phyloP scores from a whole-genome alignment of 2,329 filamentous ascomycete genomes.

The Fusarium decemcellulare region DNA sequence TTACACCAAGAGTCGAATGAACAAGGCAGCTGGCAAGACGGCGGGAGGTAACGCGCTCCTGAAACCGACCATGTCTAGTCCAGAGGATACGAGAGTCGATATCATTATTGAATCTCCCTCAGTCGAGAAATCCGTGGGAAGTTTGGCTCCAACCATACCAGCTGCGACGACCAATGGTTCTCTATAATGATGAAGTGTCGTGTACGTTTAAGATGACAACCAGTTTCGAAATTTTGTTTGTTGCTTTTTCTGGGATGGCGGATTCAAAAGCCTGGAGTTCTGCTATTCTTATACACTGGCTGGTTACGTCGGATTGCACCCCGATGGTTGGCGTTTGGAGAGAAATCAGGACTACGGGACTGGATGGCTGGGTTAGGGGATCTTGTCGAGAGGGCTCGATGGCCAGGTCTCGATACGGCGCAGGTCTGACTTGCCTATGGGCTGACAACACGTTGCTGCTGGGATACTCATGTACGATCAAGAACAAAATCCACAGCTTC shows the following conservation, averaged over 20 bases:
- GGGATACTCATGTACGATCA: conserved; percentile 19
- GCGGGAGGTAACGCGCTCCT: conserved; percentile 45
- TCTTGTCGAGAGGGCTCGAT: conserved; percentile 15
- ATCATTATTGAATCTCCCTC: conserved; percentile 50
- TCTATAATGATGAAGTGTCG: conserved; percentile 42
- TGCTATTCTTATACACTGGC: conserved; percentile 47
- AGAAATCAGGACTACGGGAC: conserved; percentile 28
- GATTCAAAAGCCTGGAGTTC: conserved; percentile 51
- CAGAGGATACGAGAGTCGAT: conserved; percentile 55
- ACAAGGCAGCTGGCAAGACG: conserved; percentile 63
- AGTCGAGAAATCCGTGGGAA: conserved; percentile 48
- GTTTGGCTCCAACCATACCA: conserved; percentile 34
- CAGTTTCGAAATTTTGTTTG: conserved; percentile 35
- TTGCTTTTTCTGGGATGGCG: conserved; percentile 40
- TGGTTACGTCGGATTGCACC: conserved; percentile 40
- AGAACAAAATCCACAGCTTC: conserved; percentile 12
- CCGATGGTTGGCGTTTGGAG: conserved; percentile 46
- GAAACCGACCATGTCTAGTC: conserved; percentile 53
- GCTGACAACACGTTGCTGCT: conserved; percentile 15
- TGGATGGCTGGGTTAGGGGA: conserved; percentile 25
- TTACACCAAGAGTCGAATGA: conserved; percentile 72
- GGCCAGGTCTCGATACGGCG: conserved; percentile 26
- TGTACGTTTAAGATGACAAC: conserved; percentile 44
- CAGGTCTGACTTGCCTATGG: conserved; percentile 26
- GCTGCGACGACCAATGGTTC: conserved; percentile 48